These are phyloP conservation scores for Tylopilus sp. DNA, from an alignment of 768 basidiomycete species.

Conservation along the genomic window DNA sequence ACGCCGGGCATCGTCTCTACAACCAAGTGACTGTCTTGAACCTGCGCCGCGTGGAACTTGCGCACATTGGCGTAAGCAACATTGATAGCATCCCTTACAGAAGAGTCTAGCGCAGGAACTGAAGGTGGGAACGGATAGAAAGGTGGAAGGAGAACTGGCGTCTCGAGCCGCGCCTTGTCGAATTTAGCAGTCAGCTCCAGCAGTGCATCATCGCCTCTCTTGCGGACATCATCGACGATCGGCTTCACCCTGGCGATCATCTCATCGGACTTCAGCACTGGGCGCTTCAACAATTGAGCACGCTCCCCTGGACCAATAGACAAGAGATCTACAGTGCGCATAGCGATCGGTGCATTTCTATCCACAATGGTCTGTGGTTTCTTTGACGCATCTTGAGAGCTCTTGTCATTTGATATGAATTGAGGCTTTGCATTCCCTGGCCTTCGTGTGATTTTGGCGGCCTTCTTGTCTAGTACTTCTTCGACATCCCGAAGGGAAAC, in stretches of 20 bases:
- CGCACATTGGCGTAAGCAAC: slow-evolving; percentile 87
- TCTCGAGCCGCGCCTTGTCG: slow-evolving; percentile 72
- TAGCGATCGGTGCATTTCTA: slow-evolving; percentile 55
- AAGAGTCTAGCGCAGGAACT: slow-evolving; percentile 57
- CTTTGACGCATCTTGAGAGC: slow-evolving; percentile 27
- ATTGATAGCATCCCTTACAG: slow-evolving; percentile 81
- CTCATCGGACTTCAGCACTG: slow-evolving; percentile 69
- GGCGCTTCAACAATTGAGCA: slow-evolving; percentile 74
- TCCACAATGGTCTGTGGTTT: slow-evolving; percentile 23
- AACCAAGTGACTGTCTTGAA: slow-evolving; percentile 61
- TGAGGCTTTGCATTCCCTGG: slow-evolving; percentile 91
- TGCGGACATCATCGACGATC: slow-evolving; percentile 85
- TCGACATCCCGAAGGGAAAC: slow-evolving; percentile 84
- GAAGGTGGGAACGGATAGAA: slow-evolving; percentile 45
- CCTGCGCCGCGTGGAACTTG: slow-evolving; percentile 89
- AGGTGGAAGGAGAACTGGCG: slow-evolving; percentile 75
- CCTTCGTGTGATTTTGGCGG: slow-evolving; percentile 80
- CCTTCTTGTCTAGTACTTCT: slow-evolving; percentile 77
- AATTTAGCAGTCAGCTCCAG: slow-evolving; percentile 90
- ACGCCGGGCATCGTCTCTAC: slow-evolving; percentile 99
- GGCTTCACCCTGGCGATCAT: slow-evolving; percentile 85
- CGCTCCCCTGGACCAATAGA: slow-evolving; percentile 48
- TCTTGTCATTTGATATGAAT: slow-evolving; percentile 40
- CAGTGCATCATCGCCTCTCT: slow-evolving; percentile 81
- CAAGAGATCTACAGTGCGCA: slow-evolving; percentile 70